Percentiles rank a stretch among this genome's conserved stretches.
phyloP scores from a whole-genome alignment of 345 rosid genomes.

The Brassica carinata region DNA sequence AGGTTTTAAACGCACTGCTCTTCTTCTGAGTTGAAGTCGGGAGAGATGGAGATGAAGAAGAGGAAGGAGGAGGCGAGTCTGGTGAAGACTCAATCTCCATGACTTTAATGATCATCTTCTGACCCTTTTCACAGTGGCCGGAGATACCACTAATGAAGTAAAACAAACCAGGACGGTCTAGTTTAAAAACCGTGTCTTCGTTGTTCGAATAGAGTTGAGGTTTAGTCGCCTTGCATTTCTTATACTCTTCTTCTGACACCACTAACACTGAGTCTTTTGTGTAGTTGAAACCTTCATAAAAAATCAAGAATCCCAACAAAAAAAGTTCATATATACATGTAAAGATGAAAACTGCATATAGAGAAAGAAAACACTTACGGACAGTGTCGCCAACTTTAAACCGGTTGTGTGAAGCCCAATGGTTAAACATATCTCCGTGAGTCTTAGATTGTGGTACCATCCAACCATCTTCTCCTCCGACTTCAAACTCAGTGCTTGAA shows the following conservation, averaged over 20 bases:
- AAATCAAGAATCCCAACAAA: background rate
- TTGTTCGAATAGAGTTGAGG: constrained; percentile 64
- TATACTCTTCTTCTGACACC: constrained; percentile 64
- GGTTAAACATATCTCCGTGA: constrained; percentile 54
- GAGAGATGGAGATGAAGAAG: constrained; percentile 25
- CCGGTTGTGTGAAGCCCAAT: constrained; percentile 80
- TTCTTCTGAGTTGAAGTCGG: constrained; percentile 31
- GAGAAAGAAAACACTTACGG: constrained; percentile 46
- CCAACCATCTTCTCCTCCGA: constrained; percentile 75
- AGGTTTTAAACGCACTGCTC: constrained; percentile 34
- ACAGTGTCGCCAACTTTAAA: constrained; percentile 64
- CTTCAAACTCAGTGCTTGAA: constrained; percentile 51
- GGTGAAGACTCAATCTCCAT: constrained; percentile 46
- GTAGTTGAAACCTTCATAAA: constrained; percentile 52
- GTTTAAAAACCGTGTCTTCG: constrained; percentile 44
- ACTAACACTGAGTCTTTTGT: constrained; percentile 58
- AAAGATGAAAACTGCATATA: background rate
- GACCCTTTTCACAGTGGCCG: constrained; percentile 65
- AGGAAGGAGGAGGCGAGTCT: constrained; percentile 35
- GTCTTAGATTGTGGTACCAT: constrained; percentile 51
- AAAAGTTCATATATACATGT: background rate
- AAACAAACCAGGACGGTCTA: constrained; percentile 58
- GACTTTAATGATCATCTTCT: constrained; percentile 73
- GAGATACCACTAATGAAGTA: constrained; percentile 65
- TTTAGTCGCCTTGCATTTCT: constrained; percentile 52